Conservation (phyloP, 2,329 filamentous ascomycete species). For the Talaromyces funiculosus region DNA sequence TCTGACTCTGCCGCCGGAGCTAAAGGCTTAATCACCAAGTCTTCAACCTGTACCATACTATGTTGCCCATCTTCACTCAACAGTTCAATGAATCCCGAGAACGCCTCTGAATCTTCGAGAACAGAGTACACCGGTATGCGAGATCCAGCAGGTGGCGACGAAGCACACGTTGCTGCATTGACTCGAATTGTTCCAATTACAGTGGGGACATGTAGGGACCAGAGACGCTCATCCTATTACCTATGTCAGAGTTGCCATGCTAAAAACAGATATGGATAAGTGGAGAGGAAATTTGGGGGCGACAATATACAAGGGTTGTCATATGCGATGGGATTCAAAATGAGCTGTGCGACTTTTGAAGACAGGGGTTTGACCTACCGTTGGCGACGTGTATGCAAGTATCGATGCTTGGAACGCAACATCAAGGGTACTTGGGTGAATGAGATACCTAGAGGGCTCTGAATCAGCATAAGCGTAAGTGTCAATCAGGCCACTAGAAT, state of each 20-base stretch:
- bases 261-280: background rate
- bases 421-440: slow-evolving; percentile 10
- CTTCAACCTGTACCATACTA: slow-evolving; percentile 1
- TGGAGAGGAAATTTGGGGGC: too few species aligned
- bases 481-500: slow-evolving; percentile 12
- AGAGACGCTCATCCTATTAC: background rate
- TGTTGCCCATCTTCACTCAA: background rate
- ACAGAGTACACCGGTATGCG: background rate
- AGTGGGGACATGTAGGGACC: slow-evolving; percentile 4
- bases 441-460: background rate
- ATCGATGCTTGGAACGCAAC: slow-evolving; percentile 6
- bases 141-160: background rate
- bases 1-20: background rate
- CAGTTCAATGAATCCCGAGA: background rate
- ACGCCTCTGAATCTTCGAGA: background rate
- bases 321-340: too few species aligned
- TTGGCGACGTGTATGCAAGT: slow-evolving; percentile 18
- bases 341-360: background rate
- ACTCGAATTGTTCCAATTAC: background rate
- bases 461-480: background rate
- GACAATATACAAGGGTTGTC: too few species aligned
- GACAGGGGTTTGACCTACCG: slow-evolving; percentile 4
- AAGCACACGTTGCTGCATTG: background rate
- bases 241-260: background rate
- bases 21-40: background rate